phyloP scores from a whole-genome alignment of 2,329 filamentous ascomycete species.

The Neonectria coccinea region DNA sequence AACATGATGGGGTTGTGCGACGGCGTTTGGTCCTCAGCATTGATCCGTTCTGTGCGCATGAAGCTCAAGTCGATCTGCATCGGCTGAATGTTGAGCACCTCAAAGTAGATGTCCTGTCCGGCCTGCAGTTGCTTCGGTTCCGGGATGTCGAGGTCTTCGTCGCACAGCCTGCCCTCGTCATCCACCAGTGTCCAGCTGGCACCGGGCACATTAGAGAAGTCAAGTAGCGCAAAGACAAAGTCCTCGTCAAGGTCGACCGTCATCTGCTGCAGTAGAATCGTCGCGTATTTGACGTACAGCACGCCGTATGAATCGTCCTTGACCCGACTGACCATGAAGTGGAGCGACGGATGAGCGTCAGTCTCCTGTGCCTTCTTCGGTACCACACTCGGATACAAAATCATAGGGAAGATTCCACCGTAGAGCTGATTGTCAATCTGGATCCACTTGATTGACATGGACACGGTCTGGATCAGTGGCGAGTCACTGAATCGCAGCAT shows the following conservation, averaged over 20 bases:
- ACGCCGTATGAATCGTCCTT: conserved; percentile 99
- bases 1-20: conserved; percentile 97
- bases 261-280: conserved; percentile 94
- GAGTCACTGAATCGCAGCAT: conserved; percentile 93
- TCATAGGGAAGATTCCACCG: conserved; percentile 96
- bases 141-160: conserved; percentile 90
- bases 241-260: conserved; percentile 97
- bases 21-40: conserved; percentile 93
- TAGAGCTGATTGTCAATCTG: conserved; percentile 99
- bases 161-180: conserved; percentile 86
- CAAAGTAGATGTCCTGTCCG: conserved; percentile 97
- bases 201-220: conserved; percentile 93
- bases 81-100: conserved; percentile 94
- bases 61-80: conserved; percentile 99
- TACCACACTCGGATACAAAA: conserved; percentile 96
- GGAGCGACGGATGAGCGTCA: conserved; percentile 94
- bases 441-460: conserved; percentile 95
- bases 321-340: conserved; percentile 90
- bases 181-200: conserved; percentile 78
- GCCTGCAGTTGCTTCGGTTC: conserved; percentile 87
- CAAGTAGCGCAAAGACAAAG: conserved; percentile 94
- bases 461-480: conserved; percentile 91
- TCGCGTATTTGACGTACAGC: conserved; percentile 98
- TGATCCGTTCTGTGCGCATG: conserved; percentile 95
- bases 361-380: conserved; percentile 97